Evolutionary conservation across 176 grass and related monocot genomes (phyloP).

Genomic region (Olyra latifolia): DNA sequence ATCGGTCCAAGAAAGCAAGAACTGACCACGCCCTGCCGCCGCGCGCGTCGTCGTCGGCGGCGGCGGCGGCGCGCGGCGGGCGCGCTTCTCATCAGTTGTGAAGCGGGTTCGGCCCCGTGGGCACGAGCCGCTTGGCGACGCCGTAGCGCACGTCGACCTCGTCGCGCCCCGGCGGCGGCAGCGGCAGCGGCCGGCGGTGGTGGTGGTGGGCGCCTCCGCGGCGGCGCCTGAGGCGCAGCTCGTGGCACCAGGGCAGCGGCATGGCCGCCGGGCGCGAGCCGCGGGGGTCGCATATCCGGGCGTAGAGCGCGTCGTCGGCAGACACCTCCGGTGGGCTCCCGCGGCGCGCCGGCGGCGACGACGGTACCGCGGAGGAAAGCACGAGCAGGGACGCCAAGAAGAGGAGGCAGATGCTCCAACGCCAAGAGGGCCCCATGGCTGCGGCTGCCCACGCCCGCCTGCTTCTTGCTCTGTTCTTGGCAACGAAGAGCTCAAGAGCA

Average conservation of each 20-base stretch:
- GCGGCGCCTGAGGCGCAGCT: conserved; percentile 25
- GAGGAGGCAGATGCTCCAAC: conserved; percentile 30
- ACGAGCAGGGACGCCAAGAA: conserved; percentile 53
- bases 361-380: conserved; percentile 23
- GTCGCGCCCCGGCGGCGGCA: conserved; percentile 45
- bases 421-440: conserved; percentile 49
- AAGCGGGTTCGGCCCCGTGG: conserved; percentile 84
- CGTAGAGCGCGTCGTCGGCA: conserved; percentile 32
- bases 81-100: conserved; percentile 57
- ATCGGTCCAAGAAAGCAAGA: conserved; percentile 47
- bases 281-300: conserved; percentile 41
- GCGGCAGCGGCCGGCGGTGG: conserved; percentile 9
- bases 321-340: neutral
- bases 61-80: neutral
- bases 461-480: conserved; percentile 29
- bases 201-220: neutral
- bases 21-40: conserved; percentile 26
- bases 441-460: neutral
- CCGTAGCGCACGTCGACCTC: conserved; percentile 70
- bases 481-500: neutral
- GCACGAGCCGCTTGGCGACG: conserved; percentile 75
- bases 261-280: neutral
- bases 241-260: conserved; percentile 47
- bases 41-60: too few species aligned
- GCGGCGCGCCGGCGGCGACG: neutral